Evolutionary conservation across 2,329 filamentous ascomycete genomes (phyloP), one percentile per base, ranked within the genome.

Genomic region (Coniosporium uncinatum): DNA sequence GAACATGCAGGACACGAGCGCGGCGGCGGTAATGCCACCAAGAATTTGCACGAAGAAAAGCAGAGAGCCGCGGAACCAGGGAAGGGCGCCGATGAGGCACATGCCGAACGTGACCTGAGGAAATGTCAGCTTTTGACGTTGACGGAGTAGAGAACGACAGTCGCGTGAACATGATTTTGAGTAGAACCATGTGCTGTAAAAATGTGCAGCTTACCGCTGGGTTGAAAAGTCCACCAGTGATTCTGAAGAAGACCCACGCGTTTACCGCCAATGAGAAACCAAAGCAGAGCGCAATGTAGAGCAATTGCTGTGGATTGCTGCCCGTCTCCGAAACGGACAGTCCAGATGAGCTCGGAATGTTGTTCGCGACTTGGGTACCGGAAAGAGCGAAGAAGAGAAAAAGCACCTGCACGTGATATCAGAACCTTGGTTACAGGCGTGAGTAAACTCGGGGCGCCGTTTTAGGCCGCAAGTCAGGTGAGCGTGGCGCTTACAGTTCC

Each of bases 41-140:
- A 69, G 47, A 2, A 73, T 50, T 52, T 74, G 70, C 3, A 67
- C 52, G 44, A 71, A 43, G 42, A 71, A 62, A 45, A 71, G 57
- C 21, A 72, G 46, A 18, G 46, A 44, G 14, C 60, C 69, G 35
- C 70, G 64, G 29, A 61, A 21, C 67, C 66, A 72, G 22, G 55
- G 54, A n/a, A 73, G 51, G 5, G 66, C 69, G 39, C 70, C 70
- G 39, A 71, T 63, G 37, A 74, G 49, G 22, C 59, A 63, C 52
- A 74, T 55, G n/a, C 64, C 70, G 18, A 74, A 50, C 1, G 69
- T 70, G 20, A 73, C 70, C 55, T 37, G n/a, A n/a, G n/a, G n/a
- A n/a, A n/a, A n/a, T n/a, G n/a, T n/a, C n/a, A n/a, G n/a, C n/a
- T n/a, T n/a, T n/a, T n/a, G n/a, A n/a, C n/a, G n/a, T n/a, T n/a